These are phyloP conservation scores for Scedosporium aurantiacum DNA, from an alignment of 2,329 filamentous ascomycete species.

Conservation along the genomic window DNA sequence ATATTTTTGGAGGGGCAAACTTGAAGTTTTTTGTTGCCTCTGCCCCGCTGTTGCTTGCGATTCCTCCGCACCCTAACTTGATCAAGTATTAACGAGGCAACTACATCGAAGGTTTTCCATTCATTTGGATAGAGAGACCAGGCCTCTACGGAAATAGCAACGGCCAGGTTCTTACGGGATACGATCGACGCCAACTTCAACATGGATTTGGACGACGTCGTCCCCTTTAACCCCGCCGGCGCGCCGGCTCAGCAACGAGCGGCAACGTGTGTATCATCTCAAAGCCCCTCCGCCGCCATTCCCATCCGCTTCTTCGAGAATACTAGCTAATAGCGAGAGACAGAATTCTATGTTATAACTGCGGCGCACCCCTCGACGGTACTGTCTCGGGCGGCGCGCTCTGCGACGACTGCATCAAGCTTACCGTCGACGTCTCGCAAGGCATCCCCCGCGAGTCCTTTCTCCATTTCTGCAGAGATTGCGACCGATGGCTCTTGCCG, in stretches of 20 bases:
- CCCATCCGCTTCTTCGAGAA: background rate
- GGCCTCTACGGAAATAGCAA: background rate
- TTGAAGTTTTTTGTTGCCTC: background rate
- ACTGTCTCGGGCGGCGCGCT: constrained; percentile 76
- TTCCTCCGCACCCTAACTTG: background rate
- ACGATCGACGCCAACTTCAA: constrained; percentile 17
- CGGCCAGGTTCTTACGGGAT: background rate
- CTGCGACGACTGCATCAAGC: constrained; percentile 91
- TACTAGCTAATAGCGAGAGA: constrained; percentile 7
- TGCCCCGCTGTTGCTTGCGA: background rate
- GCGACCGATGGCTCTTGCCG: constrained; percentile 85
- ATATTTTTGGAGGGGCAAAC: constrained; percentile 6
- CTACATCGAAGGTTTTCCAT: no score
- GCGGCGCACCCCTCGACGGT: constrained; percentile 89
- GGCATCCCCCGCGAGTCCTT: constrained; percentile 86
- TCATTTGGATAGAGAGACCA: no score
- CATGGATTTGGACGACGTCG: constrained; percentile 34
- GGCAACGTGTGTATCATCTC: constrained; percentile 27
- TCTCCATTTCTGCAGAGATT: constrained; percentile 86
- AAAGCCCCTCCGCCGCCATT: background rate
- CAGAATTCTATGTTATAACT: constrained; percentile 96
- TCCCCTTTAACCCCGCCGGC: constrained; percentile 23
- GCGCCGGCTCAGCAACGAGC: constrained; percentile 16
- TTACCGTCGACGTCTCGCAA: constrained; percentile 84
- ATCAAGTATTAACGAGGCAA: background rate